Conservation (phyloP, 2,329 filamentous ascomycete species). For the Aspergillus novofumigatus region DNA sequence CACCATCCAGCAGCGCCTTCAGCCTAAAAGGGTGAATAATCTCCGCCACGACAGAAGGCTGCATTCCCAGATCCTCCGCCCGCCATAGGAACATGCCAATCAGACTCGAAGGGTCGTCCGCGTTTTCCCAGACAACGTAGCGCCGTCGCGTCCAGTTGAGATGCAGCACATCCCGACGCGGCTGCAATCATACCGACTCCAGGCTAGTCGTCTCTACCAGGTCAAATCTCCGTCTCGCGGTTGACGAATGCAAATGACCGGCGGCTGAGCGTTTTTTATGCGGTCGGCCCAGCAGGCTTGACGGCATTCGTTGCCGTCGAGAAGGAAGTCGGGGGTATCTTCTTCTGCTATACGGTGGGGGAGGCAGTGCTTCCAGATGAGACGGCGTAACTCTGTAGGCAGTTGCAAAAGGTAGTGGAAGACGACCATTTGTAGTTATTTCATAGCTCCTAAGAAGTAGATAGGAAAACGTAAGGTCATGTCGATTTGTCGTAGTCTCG, state of each 20-base stretch:
- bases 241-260: not conserved
- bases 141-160: not conserved
- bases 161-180: not conserved
- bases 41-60: no score
- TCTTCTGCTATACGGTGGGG: conserved; percentile 4
- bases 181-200: not conserved
- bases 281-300: not conserved
- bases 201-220: not conserved
- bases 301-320: not conserved
- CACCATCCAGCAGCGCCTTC: no score
- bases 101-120: no score
- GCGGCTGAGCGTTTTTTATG: not conserved
- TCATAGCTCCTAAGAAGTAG: no score
- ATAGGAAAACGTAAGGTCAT: no score
- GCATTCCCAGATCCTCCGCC: no score
- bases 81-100: no score
- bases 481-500: no score
- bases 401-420: conserved; percentile 4
- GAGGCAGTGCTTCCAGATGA: conserved; percentile 8
- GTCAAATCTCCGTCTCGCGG: no score
- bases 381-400: conserved; percentile 4
- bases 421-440: no score
- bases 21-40: no score
- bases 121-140: no score
- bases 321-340: not conserved